phyloP scores from a whole-genome alignment of 495 filamentous ascomycete species.

The Talaromyces ruber region DNA sequence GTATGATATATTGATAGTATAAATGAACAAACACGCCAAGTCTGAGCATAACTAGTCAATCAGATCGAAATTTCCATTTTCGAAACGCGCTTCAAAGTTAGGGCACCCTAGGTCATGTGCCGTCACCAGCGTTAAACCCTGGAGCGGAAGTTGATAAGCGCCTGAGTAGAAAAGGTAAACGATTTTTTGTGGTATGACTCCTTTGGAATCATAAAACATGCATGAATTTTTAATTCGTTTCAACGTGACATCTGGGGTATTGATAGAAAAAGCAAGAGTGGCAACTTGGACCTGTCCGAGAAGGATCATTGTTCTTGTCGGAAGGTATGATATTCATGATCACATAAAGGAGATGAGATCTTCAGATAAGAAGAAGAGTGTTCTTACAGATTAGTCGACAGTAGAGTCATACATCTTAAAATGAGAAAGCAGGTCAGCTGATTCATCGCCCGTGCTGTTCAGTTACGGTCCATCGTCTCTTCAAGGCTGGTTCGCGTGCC shows the following conservation, averaged over 20 bases:
- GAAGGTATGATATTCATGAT: neutral
- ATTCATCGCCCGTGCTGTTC: conserved; percentile 17
- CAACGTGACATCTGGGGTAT: neutral
- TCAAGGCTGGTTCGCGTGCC: conserved; percentile 20
- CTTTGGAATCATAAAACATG: neutral
- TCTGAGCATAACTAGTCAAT: neutral
- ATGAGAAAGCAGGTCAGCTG: neutral
- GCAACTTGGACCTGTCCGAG: neutral
- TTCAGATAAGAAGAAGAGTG: neutral
- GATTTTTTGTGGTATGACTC: neutral
- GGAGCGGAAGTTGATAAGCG: neutral
- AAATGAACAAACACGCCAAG: conserved; percentile 1
- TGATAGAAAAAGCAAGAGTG: neutral
- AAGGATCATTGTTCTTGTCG: neutral
- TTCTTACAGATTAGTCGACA: neutral
- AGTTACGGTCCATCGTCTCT: conserved; percentile 37
- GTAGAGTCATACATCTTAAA: neutral
- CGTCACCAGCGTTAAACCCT: too few relatives aligned
- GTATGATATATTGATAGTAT: neutral
- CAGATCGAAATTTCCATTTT: neutral
- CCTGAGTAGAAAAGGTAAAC: neutral
- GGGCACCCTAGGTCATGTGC: neutral
- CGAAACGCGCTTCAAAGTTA: neutral
- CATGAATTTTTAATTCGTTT: neutral
- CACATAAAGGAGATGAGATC: neutral